Percentiles rank a stretch among this genome's conserved stretches.
Evolutionary conservation across 2,329 filamentous ascomycete genomes (phyloP).

Genomic region (Neonectria faginata): DNA sequence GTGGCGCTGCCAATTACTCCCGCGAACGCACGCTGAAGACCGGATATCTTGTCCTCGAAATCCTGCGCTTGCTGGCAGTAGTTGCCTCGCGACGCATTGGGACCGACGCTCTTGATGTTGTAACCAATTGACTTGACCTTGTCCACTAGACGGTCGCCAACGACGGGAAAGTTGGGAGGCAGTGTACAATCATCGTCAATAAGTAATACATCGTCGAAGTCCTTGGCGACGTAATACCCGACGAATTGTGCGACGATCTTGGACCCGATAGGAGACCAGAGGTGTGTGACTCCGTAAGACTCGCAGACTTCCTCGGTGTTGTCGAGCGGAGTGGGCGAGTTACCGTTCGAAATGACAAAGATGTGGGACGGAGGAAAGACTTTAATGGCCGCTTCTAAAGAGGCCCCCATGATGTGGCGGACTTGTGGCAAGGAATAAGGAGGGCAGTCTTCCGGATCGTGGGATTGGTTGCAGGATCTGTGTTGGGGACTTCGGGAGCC

Average conservation of each 20-base stretch:
- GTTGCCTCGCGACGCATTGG: slow-evolving; percentile 20
- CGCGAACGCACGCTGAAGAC: slow-evolving; percentile 17
- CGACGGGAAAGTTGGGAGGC: slow-evolving; percentile 24
- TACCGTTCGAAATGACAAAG: slow-evolving; percentile 32
- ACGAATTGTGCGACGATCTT: slow-evolving; percentile 33
- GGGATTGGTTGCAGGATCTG: slow-evolving; percentile 2
- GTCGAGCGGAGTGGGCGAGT: slow-evolving; percentile 26
- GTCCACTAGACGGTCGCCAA: slow-evolving; percentile 12
- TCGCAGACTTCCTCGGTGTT: slow-evolving; percentile 25
- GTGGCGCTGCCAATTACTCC: slow-evolving; percentile 20
- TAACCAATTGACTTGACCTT: slow-evolving; percentile 31
- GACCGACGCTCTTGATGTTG: slow-evolving; percentile 31
- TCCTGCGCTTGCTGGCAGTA: slow-evolving; percentile 28
- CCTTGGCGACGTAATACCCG: slow-evolving; percentile 14
- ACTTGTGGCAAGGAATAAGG: slow-evolving; percentile 30
- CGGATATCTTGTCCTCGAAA: slow-evolving; percentile 32
- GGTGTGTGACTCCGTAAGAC: slow-evolving; percentile 23
- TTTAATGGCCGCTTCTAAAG: slow-evolving; percentile 20
- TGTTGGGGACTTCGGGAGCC: not conserved
- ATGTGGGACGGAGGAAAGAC: slow-evolving; percentile 25
- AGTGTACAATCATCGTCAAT: slow-evolving; percentile 30
- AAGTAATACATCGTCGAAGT: slow-evolving; percentile 24
- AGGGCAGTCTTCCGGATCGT: slow-evolving; percentile 13
- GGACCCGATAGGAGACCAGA: slow-evolving; percentile 28
- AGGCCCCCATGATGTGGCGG: slow-evolving; percentile 25